A percentile compares a stretch with the other conserved stretches of the same genome.
These are phyloP conservation scores for Pneumocystis murina DNA, from an alignment of 1,139 yeast species.

Conservation along the genomic window DNA sequence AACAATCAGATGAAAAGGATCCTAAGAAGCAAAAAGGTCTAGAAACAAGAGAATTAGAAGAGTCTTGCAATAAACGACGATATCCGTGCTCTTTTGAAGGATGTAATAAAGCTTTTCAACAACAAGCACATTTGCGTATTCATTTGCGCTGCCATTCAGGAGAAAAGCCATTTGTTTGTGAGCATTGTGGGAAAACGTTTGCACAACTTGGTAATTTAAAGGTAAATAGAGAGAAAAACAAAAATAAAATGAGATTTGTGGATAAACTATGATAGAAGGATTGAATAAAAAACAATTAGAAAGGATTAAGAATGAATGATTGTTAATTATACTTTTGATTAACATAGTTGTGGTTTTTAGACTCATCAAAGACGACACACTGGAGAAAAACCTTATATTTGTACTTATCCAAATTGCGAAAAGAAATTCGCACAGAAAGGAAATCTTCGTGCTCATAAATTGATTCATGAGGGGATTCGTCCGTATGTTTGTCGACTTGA, in stretches of 20 bases:
- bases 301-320: too few species aligned
- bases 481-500: background rate
- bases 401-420: background rate
- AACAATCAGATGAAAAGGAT: background rate
- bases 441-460: background rate
- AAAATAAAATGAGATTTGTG: too few species aligned
- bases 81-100: slow-evolving; percentile 1
- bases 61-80: background rate
- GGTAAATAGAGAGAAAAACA: background rate
- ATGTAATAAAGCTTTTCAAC: slow-evolving; percentile 2
- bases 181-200: slow-evolving; percentile 4
- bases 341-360: too few species aligned
- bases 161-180: slow-evolving; percentile 4
- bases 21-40: too few species aligned
- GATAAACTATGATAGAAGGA: too few species aligned
- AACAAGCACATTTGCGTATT: slow-evolving; percentile 5
- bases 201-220: slow-evolving; percentile 18
- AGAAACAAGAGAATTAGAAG: background rate
- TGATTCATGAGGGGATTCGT: background rate
- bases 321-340: too few species aligned
- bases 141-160: slow-evolving; percentile 8
- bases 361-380: background rate
- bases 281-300: too few species aligned
- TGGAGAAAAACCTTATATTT: background rate
- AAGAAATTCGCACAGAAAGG: background rate